Conservation (phyloP, 2,329 filamentous ascomycete genomes). For the Talaromyces sp. region DNA sequence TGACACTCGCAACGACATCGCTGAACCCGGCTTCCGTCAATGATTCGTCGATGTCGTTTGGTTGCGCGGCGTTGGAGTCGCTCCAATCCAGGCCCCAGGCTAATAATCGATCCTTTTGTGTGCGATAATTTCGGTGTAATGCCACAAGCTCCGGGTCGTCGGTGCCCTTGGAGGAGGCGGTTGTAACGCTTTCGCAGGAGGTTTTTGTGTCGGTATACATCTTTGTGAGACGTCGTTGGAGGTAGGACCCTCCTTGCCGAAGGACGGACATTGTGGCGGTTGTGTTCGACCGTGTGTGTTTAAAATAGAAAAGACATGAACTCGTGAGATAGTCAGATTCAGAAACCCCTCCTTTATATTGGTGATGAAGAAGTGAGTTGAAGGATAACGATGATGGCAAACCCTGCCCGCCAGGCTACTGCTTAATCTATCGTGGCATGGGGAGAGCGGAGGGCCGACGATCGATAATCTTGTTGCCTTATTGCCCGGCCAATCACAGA, state of each 20-base stretch:
- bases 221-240: slow-evolving; percentile 56
- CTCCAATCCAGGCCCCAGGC: slow-evolving; percentile 67
- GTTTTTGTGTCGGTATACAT: slow-evolving; percentile 65
- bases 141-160: slow-evolving; percentile 55
- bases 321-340: not conserved
- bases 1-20: slow-evolving; percentile 63
- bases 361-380: not conserved
- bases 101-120: slow-evolving; percentile 63
- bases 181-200: slow-evolving; percentile 57
- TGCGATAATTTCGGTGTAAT: slow-evolving; percentile 60
- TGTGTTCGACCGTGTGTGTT: not conserved
- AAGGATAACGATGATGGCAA: slow-evolving; percentile 2
- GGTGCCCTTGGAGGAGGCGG: slow-evolving; percentile 48
- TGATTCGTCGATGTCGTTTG: slow-evolving; percentile 62
- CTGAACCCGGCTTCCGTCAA: slow-evolving; percentile 62
- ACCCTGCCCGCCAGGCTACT: not conserved
- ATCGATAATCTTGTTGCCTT: slow-evolving; percentile 45
- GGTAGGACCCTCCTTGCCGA: slow-evolving; percentile 44
- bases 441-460: not conserved
- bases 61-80: slow-evolving; percentile 56
- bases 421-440: slow-evolving; percentile 1
- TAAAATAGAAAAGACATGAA: not conserved
- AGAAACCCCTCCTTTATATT: not conserved
- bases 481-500: slow-evolving; percentile 22
- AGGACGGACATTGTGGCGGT: slow-evolving; percentile 47